Evolutionary conservation across 1,284 basidiomycete species (phyloP), one percentile per base, ranked within the genome.

Genomic region (Pterulicium gracile): DNA sequence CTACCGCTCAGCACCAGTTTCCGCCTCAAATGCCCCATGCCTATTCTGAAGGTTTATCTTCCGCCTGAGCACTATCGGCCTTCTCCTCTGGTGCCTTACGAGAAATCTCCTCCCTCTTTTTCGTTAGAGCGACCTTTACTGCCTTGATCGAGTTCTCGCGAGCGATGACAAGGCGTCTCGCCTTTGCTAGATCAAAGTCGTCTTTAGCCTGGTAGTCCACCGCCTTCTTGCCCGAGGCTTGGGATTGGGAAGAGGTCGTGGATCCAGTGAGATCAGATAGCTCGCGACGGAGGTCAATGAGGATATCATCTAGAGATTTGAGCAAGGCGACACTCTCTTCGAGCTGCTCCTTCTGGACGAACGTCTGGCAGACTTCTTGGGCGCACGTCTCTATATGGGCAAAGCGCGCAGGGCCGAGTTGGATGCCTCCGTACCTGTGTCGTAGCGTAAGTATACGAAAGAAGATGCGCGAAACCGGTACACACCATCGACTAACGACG

Each of bases 341-440:
- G 46, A 85, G 65, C 50, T 84, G 78, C 49, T 88, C 84, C 42
- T 72, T 64, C 32, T 69, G 66, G 50, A 77, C 77, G 67, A 87
- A 85, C 22, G 66, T 63, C 19, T 70, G 70, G 56, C 88, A 82
- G 4, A 87, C 88, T 56, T 88, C 82, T 13, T 70, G 61, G 1
- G 87, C 69, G 55, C 84, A 88, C 3, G 71, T 76, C 57, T 85
- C 79, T 50, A 91, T 85, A 54, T 91, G 88, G 1, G 72, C 62
- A 59, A 90, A 92, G n/a, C 88, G 70, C 7, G 68, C 73, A 7
- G 72, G 69, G 5, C 72, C 73, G 4, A 75, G 61, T 66, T 90
- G 66, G 20, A 74, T 77, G 5, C 88, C 89, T 0, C 88, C 88
- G 54, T 82, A 91, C 84, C 86, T 84, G 52, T 5, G 36, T 43